Percentiles rank a stretch among this genome's conserved stretches.
Conservation (phyloP, 345 rosid species). For the Camelina hispida region DNA sequence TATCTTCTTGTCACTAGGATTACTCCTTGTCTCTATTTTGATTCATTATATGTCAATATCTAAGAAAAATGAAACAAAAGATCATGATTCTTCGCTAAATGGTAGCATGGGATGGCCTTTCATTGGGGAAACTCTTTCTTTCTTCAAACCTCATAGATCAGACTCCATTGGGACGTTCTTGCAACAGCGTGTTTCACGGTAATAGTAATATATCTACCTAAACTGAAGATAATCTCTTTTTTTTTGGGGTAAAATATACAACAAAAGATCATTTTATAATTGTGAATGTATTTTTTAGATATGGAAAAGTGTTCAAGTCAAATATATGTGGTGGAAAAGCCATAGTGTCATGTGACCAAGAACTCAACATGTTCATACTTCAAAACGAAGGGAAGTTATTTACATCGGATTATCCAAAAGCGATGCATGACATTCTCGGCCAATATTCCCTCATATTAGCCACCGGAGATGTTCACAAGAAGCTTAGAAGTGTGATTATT, state of each 20-base stretch:
- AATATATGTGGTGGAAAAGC: slow-evolving; percentile 81
- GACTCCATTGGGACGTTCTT: slow-evolving; percentile 70
- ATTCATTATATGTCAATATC: slow-evolving; percentile 2
- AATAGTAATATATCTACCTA: background rate
- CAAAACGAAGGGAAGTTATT: slow-evolving; percentile 83
- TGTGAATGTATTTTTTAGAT: slow-evolving; percentile 46
- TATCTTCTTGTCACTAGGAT: slow-evolving; percentile 35
- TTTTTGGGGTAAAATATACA: no score
- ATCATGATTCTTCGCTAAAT: slow-evolving; percentile 42
- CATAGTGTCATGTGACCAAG: slow-evolving; percentile 81
- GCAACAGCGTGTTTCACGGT: slow-evolving; percentile 70
- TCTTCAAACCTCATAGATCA: slow-evolving; percentile 82
- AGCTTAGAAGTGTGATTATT: slow-evolving; percentile 60
- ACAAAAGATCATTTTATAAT: background rate
- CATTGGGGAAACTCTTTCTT: slow-evolving; percentile 68
- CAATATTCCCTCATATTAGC: slow-evolving; percentile 55
- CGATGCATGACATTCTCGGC: slow-evolving; percentile 82
- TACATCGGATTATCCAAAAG: slow-evolving; percentile 68
- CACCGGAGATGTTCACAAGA: slow-evolving; percentile 77
- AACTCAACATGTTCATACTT: slow-evolving; percentile 78
- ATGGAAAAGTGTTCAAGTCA: slow-evolving; percentile 81
- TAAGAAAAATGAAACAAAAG: slow-evolving; percentile 26
- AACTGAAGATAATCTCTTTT: background rate
- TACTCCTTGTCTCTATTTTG: slow-evolving; percentile 29
- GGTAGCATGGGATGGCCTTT: slow-evolving; percentile 90